Percentiles rank a stretch among this genome's conserved stretches.
These are phyloP conservation scores for Chamaenerion angustifolium DNA, from an alignment of 345 rosid genomes.

Conservation along the genomic window DNA sequence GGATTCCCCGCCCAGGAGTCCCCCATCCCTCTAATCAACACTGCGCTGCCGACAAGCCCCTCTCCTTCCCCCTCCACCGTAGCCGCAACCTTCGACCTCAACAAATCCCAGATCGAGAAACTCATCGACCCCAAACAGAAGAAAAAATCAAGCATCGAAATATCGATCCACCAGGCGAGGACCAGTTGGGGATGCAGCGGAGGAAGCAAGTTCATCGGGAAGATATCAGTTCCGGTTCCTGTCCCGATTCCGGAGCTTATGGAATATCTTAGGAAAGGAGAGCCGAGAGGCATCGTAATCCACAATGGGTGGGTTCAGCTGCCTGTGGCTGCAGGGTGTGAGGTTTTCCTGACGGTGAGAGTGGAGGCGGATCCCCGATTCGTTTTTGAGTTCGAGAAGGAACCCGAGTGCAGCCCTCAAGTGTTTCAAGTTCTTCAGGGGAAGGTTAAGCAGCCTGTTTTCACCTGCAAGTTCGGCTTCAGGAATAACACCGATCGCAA, in stretches of 20 bases:
- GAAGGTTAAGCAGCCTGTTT: slow-evolving; percentile 69
- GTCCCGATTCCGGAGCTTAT: slow-evolving; percentile 5
- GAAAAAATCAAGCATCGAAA: slow-evolving; percentile 13
- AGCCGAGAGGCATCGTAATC: slow-evolving; percentile 30
- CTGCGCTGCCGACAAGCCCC: slow-evolving; percentile 4
- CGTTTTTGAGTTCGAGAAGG: slow-evolving; percentile 74
- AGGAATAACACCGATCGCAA: slow-evolving; percentile 41
- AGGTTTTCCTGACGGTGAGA: slow-evolving; percentile 40
- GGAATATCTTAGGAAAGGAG: slow-evolving; percentile 45
- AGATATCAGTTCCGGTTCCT: slow-evolving; percentile 27
- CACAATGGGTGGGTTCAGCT: slow-evolving; percentile 78
- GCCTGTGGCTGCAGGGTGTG: slow-evolving; percentile 20
- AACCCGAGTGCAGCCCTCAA: slow-evolving; percentile 95
- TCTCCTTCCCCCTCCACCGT: slow-evolving; percentile 26
- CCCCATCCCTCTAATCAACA: slow-evolving; percentile 19
- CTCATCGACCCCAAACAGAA: slow-evolving; percentile 9
- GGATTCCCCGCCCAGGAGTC: slow-evolving; percentile 34
- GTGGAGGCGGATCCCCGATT: slow-evolving; percentile 86
- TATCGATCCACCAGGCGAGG: slow-evolving; percentile 35
- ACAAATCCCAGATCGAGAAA: slow-evolving; percentile 34
- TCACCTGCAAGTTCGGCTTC: slow-evolving; percentile 85
- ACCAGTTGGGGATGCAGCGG: slow-evolving; percentile 25
- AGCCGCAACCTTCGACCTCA: slow-evolving; percentile 55
- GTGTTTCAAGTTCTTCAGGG: slow-evolving; percentile 92
- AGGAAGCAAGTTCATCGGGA: slow-evolving; percentile 38